Conservation (phyloP, 1,284 basidiomycete genomes). For the Moniliophthora roreri region DNA sequence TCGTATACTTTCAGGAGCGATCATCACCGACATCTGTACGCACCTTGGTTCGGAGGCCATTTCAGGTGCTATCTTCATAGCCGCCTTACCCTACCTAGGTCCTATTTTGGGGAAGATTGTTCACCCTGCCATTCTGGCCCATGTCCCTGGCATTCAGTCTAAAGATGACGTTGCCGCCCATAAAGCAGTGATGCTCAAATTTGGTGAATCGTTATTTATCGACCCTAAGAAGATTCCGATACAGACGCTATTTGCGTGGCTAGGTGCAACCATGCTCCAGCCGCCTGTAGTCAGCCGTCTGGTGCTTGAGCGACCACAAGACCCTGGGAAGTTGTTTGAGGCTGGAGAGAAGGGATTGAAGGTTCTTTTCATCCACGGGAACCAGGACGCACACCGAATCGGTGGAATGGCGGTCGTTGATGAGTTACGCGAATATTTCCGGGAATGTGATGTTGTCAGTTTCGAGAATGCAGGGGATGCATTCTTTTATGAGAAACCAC, state of each 20-base stretch:
- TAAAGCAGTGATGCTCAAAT: not conserved
- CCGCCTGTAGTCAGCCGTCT: slow-evolving; percentile 6
- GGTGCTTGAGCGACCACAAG: slow-evolving; percentile 4
- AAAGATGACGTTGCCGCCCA: slow-evolving; percentile 1
- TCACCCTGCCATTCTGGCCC: not conserved
- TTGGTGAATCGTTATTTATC: slow-evolving; percentile 9
- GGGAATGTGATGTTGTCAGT: slow-evolving; percentile 15
- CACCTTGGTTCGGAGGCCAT: slow-evolving; percentile 12
- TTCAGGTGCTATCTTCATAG: slow-evolving; percentile 11
- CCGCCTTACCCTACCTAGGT: not conserved
- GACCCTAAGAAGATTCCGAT: slow-evolving; percentile 8
- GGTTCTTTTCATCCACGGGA: slow-evolving; percentile 12
- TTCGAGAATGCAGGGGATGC: slow-evolving; percentile 21
- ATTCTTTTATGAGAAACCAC: slow-evolving; percentile 21
- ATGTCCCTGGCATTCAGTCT: slow-evolving; percentile 1
- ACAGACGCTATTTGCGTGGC: slow-evolving; percentile 7
- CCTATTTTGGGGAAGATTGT: not conserved
- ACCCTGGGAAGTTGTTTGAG: slow-evolving; percentile 7
- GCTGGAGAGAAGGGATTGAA: slow-evolving; percentile 12
- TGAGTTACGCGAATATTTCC: slow-evolving; percentile 18
- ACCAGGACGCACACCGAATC: slow-evolving; percentile 9
- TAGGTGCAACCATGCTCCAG: slow-evolving; percentile 3
- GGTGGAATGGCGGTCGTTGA: slow-evolving; percentile 11
- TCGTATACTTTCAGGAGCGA: slow-evolving; percentile 5
- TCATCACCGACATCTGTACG: slow-evolving; percentile 12